Conservation (phyloP, 768 basidiomycete species). For the Kwoniella bestiolae region DNA sequence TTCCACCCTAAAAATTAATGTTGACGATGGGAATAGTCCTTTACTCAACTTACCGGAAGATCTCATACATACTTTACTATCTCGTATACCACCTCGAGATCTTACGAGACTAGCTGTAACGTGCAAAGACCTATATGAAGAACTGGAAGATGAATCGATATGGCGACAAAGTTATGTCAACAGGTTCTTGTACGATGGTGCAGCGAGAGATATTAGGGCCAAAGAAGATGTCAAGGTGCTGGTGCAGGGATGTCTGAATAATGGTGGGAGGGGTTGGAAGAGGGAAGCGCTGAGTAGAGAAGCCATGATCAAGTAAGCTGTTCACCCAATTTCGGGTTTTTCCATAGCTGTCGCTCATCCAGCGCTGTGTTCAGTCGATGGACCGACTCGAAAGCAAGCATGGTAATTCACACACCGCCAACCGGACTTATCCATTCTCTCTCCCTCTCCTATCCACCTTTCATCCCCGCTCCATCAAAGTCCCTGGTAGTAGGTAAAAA, state of each 20-base stretch:
- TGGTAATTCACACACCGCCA: constrained; percentile 38
- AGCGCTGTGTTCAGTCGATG: constrained; percentile 40
- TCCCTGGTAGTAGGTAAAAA: constrained; percentile 34
- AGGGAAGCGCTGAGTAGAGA: constrained; percentile 49
- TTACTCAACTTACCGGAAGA: constrained; percentile 42
- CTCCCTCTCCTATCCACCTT: constrained; percentile 50
- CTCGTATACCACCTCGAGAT: constrained; percentile 34
- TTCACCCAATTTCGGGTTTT: constrained; percentile 1
- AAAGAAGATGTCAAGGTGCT: constrained; percentile 32
- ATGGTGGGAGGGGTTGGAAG: constrained; percentile 45
- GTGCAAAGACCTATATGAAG: constrained; percentile 34
- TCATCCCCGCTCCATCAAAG: constrained; percentile 20
- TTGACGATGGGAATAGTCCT: constrained; percentile 21
- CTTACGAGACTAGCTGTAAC: constrained; percentile 35
- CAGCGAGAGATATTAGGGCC: constrained; percentile 12
- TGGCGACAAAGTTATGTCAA: constrained; percentile 53
- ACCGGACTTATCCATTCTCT: constrained; percentile 45
- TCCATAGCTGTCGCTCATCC: neutral
- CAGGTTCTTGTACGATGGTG: constrained; percentile 36
- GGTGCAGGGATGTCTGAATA: constrained; percentile 35
- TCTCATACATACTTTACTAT: constrained; percentile 34
- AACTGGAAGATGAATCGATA: constrained; percentile 43
- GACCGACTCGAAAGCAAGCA: constrained; percentile 34
- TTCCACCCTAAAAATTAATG: neutral
- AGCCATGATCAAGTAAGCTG: constrained; percentile 49